Evolutionary conservation across 768 basidiomycete genomes (phyloP).

Genomic region (Hypsizygus marmoreus): DNA sequence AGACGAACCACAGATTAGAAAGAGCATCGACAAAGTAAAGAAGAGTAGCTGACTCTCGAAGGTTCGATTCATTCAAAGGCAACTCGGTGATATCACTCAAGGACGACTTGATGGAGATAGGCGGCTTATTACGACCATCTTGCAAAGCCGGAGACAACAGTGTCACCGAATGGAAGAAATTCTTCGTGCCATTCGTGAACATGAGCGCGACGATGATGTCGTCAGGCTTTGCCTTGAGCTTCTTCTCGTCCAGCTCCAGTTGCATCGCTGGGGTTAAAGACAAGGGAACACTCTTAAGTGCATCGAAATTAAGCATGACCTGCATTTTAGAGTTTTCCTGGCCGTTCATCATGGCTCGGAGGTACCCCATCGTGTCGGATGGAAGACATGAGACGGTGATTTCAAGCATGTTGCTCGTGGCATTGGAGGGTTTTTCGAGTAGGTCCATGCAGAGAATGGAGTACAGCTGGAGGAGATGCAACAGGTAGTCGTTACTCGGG

Average conservation of each 20-base stretch:
- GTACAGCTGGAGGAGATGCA: slow-evolving; percentile 11
- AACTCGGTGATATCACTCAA: slow-evolving; percentile 5
- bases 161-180: slow-evolving; percentile 6
- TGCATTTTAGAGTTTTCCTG: slow-evolving; percentile 4
- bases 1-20: not conserved
- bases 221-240: not conserved
- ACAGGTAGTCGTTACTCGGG: slow-evolving; percentile 8
- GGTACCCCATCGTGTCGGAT: slow-evolving; percentile 6
- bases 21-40: not conserved
- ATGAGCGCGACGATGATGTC: slow-evolving; percentile 1
- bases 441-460: slow-evolving; percentile 11
- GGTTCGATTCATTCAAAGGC: slow-evolving; percentile 1
- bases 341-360: slow-evolving; percentile 6
- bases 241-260: slow-evolving; percentile 3
- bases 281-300: not conserved
- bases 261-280: slow-evolving; percentile 9
- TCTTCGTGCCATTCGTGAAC: slow-evolving; percentile 9
- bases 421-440: slow-evolving; percentile 1
- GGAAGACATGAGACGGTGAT: slow-evolving; percentile 6
- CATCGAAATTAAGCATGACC: slow-evolving; percentile 8
- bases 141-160: slow-evolving; percentile 1
- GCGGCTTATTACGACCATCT: slow-evolving; percentile 3
- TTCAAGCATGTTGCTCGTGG: slow-evolving; percentile 7
- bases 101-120: slow-evolving; percentile 2
- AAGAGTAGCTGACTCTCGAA: slow-evolving; percentile 1